Evolutionary conservation across 1,284 basidiomycete genomes (phyloP), one percentile per base, ranked within the genome.

Genomic region (Moesziomyces sp.): DNA sequence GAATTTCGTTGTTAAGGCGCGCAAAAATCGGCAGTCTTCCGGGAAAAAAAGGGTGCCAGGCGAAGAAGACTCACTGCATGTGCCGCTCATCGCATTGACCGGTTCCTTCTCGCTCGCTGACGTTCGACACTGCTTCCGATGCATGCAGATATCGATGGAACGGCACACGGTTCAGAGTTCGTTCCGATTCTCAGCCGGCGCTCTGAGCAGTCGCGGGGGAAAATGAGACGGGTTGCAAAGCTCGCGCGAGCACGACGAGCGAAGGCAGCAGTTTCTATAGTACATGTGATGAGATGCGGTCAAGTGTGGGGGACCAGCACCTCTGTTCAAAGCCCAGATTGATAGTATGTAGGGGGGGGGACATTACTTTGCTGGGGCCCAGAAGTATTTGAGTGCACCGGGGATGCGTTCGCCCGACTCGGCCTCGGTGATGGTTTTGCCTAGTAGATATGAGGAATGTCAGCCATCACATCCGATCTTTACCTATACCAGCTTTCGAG

Each of bases 341-440:
- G 7, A 40, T 7, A n/a, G 38, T 16, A 16, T 16, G 38, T 3
- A 18, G 16, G 7, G 16, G 7, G 16, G 16, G 13, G 14, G 34
- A 13, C 19, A 42, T 63, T 52, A 71, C 44, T 52, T 49, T 35
- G 70, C 64, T 23, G 48, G 40, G 28, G 68, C 68, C 73, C 68
- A 75, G 49, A 45, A 67, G 52, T 76, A 76, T 53, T 77, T 78
- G 59, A 78, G 70, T 8, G 55, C 63, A 23, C 74, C 73, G n/a
- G 58, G 57, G 23, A 78, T 77, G 23, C 69, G 59, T 58, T 77
- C 63, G 13, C 57, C 71, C 24, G 40, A 46, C 9, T 58, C 54
- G 23, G 18, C n/a, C 24, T 68, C 18, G 5, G 70, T 78, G 26
- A 77, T 60, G 5, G 57, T 60, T 55, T 71, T 77, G 40, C 71